Base-by-base conservation (phyloP, 495 filamentous ascomycete species). In the Lentithecium fluviatile region DNA sequence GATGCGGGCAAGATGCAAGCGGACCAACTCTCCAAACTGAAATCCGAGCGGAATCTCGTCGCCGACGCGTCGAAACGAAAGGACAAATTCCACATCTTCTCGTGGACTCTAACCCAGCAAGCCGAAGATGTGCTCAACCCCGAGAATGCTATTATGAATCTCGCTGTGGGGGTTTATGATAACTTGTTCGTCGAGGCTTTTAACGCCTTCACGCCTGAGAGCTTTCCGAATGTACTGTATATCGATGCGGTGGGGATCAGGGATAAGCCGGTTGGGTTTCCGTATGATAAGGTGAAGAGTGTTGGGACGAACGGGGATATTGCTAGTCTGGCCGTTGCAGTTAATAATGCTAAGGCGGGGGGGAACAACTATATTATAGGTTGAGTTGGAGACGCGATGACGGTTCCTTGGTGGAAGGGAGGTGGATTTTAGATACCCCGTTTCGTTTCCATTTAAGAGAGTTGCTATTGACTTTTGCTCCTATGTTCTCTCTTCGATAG, bases 21-120 rank as follows among this genome's bases (percentile, higher is more conserved):
- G 13, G 66, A 69, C 36, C 66, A 69, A 40, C 45, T 69, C 15
- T 36, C 58, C 21, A 69, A 69, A 43, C 50, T 69, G 1, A 61
- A 58, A n/a, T 45, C 32, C 52, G 58, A 66, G 34, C 58, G 63
- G 3, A 61, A 63, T 19, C 36, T 64, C 11, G 66, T 63, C 0
- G 38, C 64, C 6, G 58, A 62, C 29, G 11, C 34, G 1, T 29
- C 45, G 2, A 20, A 52, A 24, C 49, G 46, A 7, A 68, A 68
- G 40, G 65, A 68, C 45, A 56, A 40, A 11, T 68, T 68, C 54
- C 60, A 64, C 63, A 60, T 69, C 26, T 43, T 69, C 20, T 69
- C 66, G 6, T 69, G 66, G 66, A 69, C 66, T 0, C 55, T 69
- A 2, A 69, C 66, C 4, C 65, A 68, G 36, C 55, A 60, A 19